Conservation (phyloP, 1,284 basidiomycete species). For the Rhizoctonia solani region DNA sequence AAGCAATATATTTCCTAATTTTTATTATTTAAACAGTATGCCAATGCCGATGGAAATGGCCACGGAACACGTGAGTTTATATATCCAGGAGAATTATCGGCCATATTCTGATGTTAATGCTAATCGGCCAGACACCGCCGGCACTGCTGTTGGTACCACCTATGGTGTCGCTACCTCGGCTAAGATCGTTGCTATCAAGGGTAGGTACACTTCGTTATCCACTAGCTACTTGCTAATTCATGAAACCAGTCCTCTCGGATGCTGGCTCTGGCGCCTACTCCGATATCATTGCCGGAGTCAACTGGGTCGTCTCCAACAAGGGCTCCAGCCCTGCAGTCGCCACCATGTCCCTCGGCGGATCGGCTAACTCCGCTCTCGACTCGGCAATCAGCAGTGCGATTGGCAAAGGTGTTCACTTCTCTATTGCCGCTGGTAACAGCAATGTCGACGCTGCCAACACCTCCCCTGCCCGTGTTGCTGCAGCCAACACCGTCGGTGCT, state of each 20-base stretch:
- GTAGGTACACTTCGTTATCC: not conserved
- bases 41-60: conserved; percentile 34
- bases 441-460: conserved; percentile 53
- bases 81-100: conserved; percentile 12
- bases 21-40: not conserved
- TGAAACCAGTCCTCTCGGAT: conserved; percentile 72
- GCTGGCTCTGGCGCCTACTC: conserved; percentile 94
- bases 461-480: conserved; percentile 62
- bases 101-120: not conserved
- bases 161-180: conserved; percentile 97
- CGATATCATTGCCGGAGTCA: conserved; percentile 79
- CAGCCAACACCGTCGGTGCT: conserved; percentile 86
- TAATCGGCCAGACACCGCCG: conserved; percentile 43
- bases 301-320: conserved; percentile 74
- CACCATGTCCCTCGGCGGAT: conserved; percentile 37
- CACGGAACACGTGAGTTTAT: conserved; percentile 35
- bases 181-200: conserved; percentile 91
- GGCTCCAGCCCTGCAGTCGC: conserved; percentile 29
- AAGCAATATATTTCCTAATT: too few relatives aligned
- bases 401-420: conserved; percentile 85
- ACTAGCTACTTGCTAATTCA: not conserved
- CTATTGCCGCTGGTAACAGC: conserved; percentile 86
- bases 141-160: conserved; percentile 55
- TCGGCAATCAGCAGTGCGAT: conserved; percentile 55
- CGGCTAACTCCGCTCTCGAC: conserved; percentile 36